Base-by-base conservation (phyloP, 768 basidiomycete genomes). In the Auriscalpium microsporum region DNA sequence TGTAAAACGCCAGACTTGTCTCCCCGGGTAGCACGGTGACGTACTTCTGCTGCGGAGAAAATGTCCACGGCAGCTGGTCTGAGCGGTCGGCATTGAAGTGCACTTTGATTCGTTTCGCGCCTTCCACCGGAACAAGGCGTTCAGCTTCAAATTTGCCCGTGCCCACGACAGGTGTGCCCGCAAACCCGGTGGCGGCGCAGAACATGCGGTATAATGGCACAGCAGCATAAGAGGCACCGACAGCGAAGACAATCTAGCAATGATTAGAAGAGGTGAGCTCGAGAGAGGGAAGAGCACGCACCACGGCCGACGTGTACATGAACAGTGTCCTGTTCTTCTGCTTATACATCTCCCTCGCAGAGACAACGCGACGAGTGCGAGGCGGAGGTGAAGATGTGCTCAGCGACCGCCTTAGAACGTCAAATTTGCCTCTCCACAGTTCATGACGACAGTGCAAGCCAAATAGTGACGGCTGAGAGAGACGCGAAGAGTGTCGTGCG, bases 151-250 rank as follows among this genome's bases (percentile, higher is more conserved):
- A 94, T 37, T 85, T 81, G 40, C 85, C 90, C n/a, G 82, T 84
- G 33, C 89, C 84, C 49, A 94, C 90, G 38, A 90, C 84, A 13
- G 96, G 96, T 23, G 92, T 94, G 4, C 96, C 96, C 19, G 87
- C 91, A 65, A 95, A 99, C 9, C 96, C 96, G 4, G 96, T 99
- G 13, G 94, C 91, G 8, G 93, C 87, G 69, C 96, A 99, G 74
- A 99, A 99, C 72, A 95, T 94, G 58, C 96, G 87, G 70, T 99
- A 99, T 14, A 97, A 77, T 0, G 96, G 96, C 1, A 98, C 95
- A 38, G 95, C 90, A 10, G 96, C 96, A 67, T 99, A 99, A n/a
- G 94, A 87, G 23, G 86, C 78, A 14, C 95, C 95, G 4, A 89
- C 72, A 3, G 83, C 86, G 33, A 86, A 63, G 33, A 96, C 71